Evolutionary conservation across 306 rosid species (phyloP), one percentile per base, ranked within the genome.

Genomic region (Vigna radiata): DNA sequence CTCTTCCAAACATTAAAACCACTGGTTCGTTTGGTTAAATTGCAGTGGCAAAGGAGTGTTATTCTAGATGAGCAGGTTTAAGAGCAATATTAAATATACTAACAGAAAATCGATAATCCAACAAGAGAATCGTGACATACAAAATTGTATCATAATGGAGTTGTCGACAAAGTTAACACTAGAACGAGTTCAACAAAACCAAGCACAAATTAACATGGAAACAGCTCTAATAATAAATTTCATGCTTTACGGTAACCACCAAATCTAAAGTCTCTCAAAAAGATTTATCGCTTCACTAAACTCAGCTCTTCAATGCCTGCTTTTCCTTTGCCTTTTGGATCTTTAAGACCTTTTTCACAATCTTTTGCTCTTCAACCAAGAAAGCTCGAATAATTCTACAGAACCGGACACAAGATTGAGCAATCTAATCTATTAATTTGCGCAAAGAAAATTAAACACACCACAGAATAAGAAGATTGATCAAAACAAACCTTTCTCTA

Each of bases 351-450:
- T 88, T 88, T 58, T 88, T 88, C 71, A 86, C 92, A 49, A 88
- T 88, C 86, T 88, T 88, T 75, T 86, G 92, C 85, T 88, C 88
- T 79, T 88, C 92, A 66, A 88, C 92, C 72, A 86, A 72, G 73
- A 86, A 88, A 60, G 92, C 90, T 23, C 88, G 83, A 19, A 88
- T 82, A 15, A 88, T 86, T 85, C 92, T 88, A 68, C 72, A 76
- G 9, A 69, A 61, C 67, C 44, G 31, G 19, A 55, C 5, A 23
- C 16, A 72, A 21, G 44, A n/a, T 17, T 18, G 21, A 47, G 41
- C 3, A 41, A 41, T 0, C 12, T n/a, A 7, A 36, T 59, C 31
- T 2, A 78, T 17, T 37, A 23, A 56, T 64, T 36, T 49, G 37
- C 9, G 48, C 41, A 55, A 36, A 0, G n/a, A 52, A 25, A 55